Evolutionary conservation across 2,329 filamentous ascomycete species (phyloP).

Genomic region (Microdochium paspali): DNA sequence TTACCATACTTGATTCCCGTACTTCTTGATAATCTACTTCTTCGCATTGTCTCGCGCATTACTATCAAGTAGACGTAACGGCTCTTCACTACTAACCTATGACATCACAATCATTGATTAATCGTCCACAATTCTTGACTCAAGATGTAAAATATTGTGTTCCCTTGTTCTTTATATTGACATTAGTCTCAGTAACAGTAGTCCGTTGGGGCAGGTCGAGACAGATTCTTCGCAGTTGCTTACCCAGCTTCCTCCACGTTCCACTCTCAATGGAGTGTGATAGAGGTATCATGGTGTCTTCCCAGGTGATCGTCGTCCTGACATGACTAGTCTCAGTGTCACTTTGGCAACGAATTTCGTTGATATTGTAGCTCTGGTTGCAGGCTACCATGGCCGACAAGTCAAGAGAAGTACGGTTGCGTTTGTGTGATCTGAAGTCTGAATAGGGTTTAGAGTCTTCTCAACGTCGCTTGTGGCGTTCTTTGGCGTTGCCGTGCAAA

Average conservation of each 20-base stretch:
- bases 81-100: no score
- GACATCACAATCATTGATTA: no score
- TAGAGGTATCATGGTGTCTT: background rate
- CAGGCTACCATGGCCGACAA: background rate
- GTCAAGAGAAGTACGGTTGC: background rate
- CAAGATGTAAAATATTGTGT: no score
- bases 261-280: background rate
- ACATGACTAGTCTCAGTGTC: background rate
- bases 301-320: background rate
- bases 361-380: background rate
- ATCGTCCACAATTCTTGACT: no score
- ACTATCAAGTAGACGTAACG: no score
- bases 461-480: background rate
- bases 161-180: background rate
- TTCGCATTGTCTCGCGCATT: no score
- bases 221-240: background rate
- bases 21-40: no score
- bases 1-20: no score
- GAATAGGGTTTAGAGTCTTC: background rate
- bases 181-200: background rate
- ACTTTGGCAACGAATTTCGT: background rate
- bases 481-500: background rate
- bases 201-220: background rate
- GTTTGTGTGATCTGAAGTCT: background rate
- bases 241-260: background rate